These are phyloP conservation scores for Plasmopara muralis DNA, from an alignment of 352 stramenopile species.

Conservation along the genomic window DNA sequence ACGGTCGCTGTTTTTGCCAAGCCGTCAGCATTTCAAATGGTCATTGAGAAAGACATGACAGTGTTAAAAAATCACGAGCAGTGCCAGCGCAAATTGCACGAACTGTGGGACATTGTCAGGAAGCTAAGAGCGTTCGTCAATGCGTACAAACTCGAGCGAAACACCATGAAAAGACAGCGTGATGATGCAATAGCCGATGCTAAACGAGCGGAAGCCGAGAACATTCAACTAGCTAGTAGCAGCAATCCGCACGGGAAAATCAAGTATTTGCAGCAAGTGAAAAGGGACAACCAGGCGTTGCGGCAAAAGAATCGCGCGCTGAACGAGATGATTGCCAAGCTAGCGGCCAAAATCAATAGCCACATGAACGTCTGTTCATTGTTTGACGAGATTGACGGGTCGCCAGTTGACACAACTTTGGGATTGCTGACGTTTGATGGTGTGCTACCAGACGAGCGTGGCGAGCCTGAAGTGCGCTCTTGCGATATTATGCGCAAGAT, in stretches of 20 bases:
- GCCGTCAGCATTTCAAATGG: constrained; percentile 20
- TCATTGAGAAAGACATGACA: constrained; percentile 21
- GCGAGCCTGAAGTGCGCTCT: constrained; percentile 23
- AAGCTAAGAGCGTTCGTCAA: constrained; percentile 59
- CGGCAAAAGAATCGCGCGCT: constrained; percentile 48
- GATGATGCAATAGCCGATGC: constrained; percentile 52
- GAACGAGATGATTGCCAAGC: constrained; percentile 33
- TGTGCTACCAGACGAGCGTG: constrained; percentile 12
- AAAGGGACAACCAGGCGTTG: constrained; percentile 55
- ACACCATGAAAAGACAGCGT: constrained; percentile 42
- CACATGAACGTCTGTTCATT: constrained; percentile 18
- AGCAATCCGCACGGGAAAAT: constrained; percentile 67
- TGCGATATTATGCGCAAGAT: constrained; percentile 44
- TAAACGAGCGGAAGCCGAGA: constrained; percentile 49
- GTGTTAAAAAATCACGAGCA: constrained; percentile 38
- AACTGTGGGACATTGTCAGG: constrained; percentile 59
- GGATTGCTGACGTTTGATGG: constrained; percentile 16
- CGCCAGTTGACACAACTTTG: constrained; percentile 5
- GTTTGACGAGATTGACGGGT: constrained; percentile 1
- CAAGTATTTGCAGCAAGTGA: constrained; percentile 64
- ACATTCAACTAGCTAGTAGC: constrained; percentile 47
- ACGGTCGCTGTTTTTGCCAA: constrained; percentile 18
- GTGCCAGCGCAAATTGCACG: constrained; percentile 59
- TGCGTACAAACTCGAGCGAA: constrained; percentile 44
- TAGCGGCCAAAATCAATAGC: constrained; percentile 10